Evolutionary conservation across 768 basidiomycete genomes (phyloP).

Genomic region (Amanita pallidorosea): DNA sequence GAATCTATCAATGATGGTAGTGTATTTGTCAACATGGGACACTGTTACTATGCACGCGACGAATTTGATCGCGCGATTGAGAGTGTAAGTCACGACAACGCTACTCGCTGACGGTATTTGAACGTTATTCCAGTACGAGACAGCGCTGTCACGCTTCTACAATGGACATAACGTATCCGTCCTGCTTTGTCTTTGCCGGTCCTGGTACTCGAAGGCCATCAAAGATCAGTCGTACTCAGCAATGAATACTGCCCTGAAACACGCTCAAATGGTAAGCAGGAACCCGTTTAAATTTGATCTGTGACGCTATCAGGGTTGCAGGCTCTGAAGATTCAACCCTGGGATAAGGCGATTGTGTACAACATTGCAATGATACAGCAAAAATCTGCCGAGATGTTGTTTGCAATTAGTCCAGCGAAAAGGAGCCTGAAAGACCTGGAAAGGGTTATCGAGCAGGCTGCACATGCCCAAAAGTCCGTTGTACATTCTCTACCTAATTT

Average conservation of each 20-base stretch:
- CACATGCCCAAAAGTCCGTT: constrained; percentile 76
- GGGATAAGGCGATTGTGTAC: constrained; percentile 84
- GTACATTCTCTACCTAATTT: background rate
- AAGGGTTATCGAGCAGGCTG: constrained; percentile 67
- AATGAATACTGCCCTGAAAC: constrained; percentile 78
- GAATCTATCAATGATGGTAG: constrained; percentile 76
- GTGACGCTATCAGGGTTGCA: constrained; percentile 18
- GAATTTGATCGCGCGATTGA: constrained; percentile 96
- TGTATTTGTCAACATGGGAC: constrained; percentile 94
- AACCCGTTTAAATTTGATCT: background rate
- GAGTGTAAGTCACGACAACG: constrained; percentile 45
- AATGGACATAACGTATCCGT: constrained; percentile 63
- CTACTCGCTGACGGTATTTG: background rate
- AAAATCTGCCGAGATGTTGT: constrained; percentile 86
- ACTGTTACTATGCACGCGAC: constrained; percentile 86
- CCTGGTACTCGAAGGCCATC: constrained; percentile 91
- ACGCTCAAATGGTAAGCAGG: constrained; percentile 60
- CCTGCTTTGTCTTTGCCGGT: constrained; percentile 77
- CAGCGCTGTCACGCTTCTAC: constrained; percentile 75
- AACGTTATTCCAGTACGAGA: constrained; percentile 62
- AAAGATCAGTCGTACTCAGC: constrained; percentile 76
- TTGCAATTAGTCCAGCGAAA: constrained; percentile 61
- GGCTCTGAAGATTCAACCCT: constrained; percentile 79
- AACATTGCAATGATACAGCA: constrained; percentile 99
- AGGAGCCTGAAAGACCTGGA: constrained; percentile 76